These are phyloP conservation scores for Neurospora sp. DNA, from an alignment of 2,329 filamentous ascomycete genomes.

Conservation along the genomic window DNA sequence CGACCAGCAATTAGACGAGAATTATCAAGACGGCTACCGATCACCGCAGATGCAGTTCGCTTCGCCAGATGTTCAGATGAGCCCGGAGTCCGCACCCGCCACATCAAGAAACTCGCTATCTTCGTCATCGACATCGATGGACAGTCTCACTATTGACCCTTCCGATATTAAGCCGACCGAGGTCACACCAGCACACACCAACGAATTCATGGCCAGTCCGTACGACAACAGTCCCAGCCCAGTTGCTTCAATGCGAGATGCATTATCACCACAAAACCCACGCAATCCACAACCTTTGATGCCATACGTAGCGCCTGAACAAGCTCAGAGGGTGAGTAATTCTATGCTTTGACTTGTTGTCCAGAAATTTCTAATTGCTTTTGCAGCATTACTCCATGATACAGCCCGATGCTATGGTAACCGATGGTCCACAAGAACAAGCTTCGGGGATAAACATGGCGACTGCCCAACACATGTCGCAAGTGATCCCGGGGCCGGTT, in stretches of 20 bases:
- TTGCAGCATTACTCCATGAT: neutral
- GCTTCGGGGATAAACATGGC: neutral
- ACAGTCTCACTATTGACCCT: neutral
- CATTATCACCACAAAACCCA: neutral
- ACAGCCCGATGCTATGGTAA: neutral
- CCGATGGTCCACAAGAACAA: neutral
- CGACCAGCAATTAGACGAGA: neutral
- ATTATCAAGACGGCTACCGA: conserved; percentile 1
- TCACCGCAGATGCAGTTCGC: conserved; percentile 12
- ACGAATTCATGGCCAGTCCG: neutral
- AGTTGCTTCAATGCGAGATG: neutral
- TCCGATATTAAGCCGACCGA: neutral
- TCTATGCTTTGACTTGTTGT: neutral
- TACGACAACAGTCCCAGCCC: neutral
- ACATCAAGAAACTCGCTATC: conserved; percentile 22
- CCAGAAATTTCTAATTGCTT: neutral
- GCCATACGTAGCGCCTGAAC: neutral
- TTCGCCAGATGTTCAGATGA: conserved; percentile 5
- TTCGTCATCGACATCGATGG: conserved; percentile 34
- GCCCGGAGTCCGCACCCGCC: conserved; percentile 15
- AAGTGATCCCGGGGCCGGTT: neutral
- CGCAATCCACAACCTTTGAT: neutral
- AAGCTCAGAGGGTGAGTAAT: neutral
- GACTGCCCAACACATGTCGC: neutral
- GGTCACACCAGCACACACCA: neutral